Evolutionary conservation across 352 stramenopile species (phyloP), one percentile per base, ranked within the genome.

Genomic region (Pythium periplocum): DNA sequence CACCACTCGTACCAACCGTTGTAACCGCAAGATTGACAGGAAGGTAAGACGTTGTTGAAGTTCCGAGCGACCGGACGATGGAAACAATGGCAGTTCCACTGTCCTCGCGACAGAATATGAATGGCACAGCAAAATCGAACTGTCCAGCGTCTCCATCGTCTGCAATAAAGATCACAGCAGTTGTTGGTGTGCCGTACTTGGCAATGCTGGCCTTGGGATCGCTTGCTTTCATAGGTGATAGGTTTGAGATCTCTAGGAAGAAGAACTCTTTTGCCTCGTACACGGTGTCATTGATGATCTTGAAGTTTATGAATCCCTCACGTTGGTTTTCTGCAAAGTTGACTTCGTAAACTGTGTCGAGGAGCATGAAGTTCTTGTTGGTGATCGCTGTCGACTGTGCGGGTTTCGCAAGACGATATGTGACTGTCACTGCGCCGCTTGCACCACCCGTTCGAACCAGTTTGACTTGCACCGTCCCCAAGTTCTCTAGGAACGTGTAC

Each of bases 251-350:
- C 34, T 85, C 65, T 2, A 90, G 46, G 41, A 73, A 89, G 55
- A 87, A 90, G 46, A 76, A 86, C 53, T 86, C 73, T 26, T 77
- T 83, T 6, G 71, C 60, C 41, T 86, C 75, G 48, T 87, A 90
- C 30, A 80, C 60, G 6, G 45, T 39, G 40, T 86, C 78, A 46
- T 87, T 80, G 50, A 87, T 74, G 53, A 86, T 69, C 1, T 65
- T 56, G 36, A 90, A 62, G 6, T 54, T 56, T 39, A 90, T 75
- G 8, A 59, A 68, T 0, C 66, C 74, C 52, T 73, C 67, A 0
- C 68, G 64, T 46, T 90, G 78, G 9, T 65, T 64, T 30, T 80
- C 68, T 2, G 44, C 59, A 51, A 90, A 87, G 6, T 50, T 68
- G n/a, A 86, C 53, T 56, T 69, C 40, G 38, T 73, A 73, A 12